These are phyloP conservation scores for Fusarium nisikadoi DNA, from an alignment of 2,329 filamentous ascomycete species.

Conservation along the genomic window DNA sequence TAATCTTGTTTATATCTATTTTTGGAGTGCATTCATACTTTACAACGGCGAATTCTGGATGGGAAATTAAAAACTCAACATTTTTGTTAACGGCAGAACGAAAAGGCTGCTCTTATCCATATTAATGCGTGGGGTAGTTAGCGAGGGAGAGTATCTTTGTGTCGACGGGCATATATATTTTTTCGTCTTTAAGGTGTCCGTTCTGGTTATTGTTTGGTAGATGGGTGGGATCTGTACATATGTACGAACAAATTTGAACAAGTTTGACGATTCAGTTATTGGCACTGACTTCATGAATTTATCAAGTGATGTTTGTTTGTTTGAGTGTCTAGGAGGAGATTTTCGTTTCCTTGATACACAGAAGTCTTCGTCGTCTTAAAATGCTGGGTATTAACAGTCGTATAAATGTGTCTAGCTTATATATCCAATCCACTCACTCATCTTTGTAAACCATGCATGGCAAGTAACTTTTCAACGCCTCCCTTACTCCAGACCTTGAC, in stretches of 20 bases:
- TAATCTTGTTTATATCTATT: constrained; percentile 21
- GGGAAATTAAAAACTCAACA: constrained; percentile 41
- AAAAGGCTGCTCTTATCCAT: constrained; percentile 33
- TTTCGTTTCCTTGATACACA: not conserved
- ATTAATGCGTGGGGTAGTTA: constrained; percentile 40
- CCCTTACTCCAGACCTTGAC: constrained; percentile 73
- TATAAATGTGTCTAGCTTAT: constrained; percentile 7
- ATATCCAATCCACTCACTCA: not conserved
- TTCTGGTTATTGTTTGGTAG: constrained; percentile 29
- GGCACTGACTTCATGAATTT: no score
- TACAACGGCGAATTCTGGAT: constrained; percentile 35
- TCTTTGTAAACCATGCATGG: constrained; percentile 9
- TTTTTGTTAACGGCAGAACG: constrained; percentile 25
- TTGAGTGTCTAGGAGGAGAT: not conserved
- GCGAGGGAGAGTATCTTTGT: constrained; percentile 29
- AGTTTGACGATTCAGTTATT: constrained; percentile 17
- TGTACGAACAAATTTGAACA: constrained; percentile 43
- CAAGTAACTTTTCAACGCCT: constrained; percentile 50
- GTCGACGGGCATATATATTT: constrained; percentile 5
- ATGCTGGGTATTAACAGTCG: constrained; percentile 35
- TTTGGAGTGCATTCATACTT: constrained; percentile 13
- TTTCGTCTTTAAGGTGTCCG: constrained; percentile 33
- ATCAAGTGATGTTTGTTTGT: not conserved
- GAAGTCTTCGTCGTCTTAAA: constrained; percentile 8
- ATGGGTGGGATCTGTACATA: constrained; percentile 38